Evolutionary conservation across 495 filamentous ascomycete species (phyloP).

Genomic region (Chlorociboria aeruginascens): DNA sequence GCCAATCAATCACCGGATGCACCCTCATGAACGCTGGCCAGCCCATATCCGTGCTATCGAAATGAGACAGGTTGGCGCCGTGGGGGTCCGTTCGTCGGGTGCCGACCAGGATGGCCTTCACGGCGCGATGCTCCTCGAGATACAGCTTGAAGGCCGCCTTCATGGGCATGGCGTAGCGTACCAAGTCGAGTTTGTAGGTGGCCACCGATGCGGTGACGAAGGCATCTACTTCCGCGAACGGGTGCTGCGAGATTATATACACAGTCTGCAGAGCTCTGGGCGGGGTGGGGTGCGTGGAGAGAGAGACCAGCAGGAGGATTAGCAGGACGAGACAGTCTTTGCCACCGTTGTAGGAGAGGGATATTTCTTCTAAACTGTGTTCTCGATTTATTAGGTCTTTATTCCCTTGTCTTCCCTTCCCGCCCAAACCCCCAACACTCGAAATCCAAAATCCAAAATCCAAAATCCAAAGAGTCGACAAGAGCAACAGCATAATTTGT

Average conservation of each 20-base stretch:
- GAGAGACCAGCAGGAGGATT: constrained; percentile 63
- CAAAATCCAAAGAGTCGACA: neutral
- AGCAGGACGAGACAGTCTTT: constrained; percentile 95
- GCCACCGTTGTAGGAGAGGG: constrained; percentile 93
- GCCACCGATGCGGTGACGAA: constrained; percentile 57
- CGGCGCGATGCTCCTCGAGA: constrained; percentile 42
- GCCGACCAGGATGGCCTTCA: constrained; percentile 85
- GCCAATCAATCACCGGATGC: constrained; percentile 95
- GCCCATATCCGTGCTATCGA: constrained; percentile 74
- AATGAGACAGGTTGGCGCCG: constrained; percentile 61
- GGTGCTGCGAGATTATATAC: constrained; percentile 70
- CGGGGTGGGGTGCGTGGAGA: constrained; percentile 19
- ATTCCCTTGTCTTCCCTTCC: neutral
- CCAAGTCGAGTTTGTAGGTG: constrained; percentile 65
- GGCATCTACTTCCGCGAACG: constrained; percentile 73
- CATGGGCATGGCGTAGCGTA: constrained; percentile 69
- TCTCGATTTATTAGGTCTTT: neutral
- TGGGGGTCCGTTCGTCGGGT: constrained; percentile 90
- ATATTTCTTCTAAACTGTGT: constrained; percentile 58
- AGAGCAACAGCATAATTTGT: too few species aligned
- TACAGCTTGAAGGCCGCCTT: constrained; percentile 68
- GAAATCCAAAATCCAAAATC: neutral
- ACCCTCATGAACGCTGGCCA: constrained; percentile 92
- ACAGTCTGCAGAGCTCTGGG: constrained; percentile 55
- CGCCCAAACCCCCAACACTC: too few species aligned